These are phyloP conservation scores for Striga hermonthica DNA, from an alignment of 305 asterid genomes.

Conservation along the genomic window DNA sequence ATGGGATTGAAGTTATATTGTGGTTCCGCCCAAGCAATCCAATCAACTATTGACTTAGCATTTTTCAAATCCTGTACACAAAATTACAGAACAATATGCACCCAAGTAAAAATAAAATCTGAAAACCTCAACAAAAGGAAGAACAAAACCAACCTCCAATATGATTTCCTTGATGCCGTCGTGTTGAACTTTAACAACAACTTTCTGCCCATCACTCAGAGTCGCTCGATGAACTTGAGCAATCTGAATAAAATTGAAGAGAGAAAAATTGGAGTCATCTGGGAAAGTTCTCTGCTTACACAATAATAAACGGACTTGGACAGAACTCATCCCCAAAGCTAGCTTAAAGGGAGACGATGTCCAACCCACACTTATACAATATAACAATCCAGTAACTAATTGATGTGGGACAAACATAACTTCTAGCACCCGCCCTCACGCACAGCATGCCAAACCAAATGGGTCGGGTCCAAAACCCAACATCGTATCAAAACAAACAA, in stretches of 20 bases:
- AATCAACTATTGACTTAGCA: slow-evolving; percentile 90
- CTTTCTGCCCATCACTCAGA: slow-evolving; percentile 68
- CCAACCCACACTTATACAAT: too few species aligned
- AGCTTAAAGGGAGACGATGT: too few species aligned
- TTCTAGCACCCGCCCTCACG: too few species aligned
- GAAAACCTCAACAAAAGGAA: slow-evolving; percentile 25
- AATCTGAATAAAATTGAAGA: slow-evolving; percentile 51
- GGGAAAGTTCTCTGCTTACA: slow-evolving; percentile 12
- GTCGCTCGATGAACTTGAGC: slow-evolving; percentile 99
- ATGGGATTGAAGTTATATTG: slow-evolving; percentile 92
- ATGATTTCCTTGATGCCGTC: slow-evolving; percentile 79
- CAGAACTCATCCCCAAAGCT: too few species aligned
- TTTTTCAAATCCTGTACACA: slow-evolving; percentile 80
- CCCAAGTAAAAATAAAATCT: slow-evolving; percentile 19
- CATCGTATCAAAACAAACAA: too few species aligned
- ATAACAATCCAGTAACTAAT: too few species aligned
- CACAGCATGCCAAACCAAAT: too few species aligned
- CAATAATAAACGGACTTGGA: too few species aligned
- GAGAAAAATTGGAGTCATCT: slow-evolving; percentile 26
- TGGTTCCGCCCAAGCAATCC: slow-evolving; percentile 99
- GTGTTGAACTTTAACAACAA: slow-evolving; percentile 97
- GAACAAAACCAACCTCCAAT: slow-evolving; percentile 58
- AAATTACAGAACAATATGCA: slow-evolving; percentile 29
- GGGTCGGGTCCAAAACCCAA: too few species aligned
- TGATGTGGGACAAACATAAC: too few species aligned